These are phyloP conservation scores for Aspergillus aculeatinus DNA, from an alignment of 2,329 filamentous ascomycete species.

Conservation along the genomic window DNA sequence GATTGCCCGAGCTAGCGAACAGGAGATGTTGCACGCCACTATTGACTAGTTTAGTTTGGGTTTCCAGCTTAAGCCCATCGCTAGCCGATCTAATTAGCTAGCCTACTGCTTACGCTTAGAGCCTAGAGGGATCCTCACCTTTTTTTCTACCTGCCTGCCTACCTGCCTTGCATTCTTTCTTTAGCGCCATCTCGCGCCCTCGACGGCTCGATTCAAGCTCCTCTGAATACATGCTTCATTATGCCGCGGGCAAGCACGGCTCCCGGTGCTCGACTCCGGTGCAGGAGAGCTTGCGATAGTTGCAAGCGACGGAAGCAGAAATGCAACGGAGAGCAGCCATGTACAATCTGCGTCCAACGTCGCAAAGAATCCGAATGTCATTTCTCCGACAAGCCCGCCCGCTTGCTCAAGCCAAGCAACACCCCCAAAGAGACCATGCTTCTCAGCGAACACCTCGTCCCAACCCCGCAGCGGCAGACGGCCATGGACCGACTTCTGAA, in stretches of 20 bases:
- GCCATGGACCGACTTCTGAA: conserved; percentile 37
- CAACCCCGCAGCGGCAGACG: conserved; percentile 33
- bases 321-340: conserved; percentile 53
- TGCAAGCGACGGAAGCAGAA: conserved; percentile 53
- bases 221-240: not conserved
- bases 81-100: not conserved
- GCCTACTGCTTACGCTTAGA: not conserved
- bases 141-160: not conserved
- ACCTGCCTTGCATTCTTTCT: not conserved
- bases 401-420: conserved; percentile 31
- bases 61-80: not conserved
- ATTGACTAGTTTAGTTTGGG: not conserved
- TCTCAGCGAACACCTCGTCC: conserved; percentile 31
- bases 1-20: not conserved
- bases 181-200: not conserved
- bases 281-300: conserved; percentile 44
- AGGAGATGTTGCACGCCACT: not conserved
- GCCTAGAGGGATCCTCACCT: too few species aligned
- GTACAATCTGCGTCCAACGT: conserved; percentile 49
- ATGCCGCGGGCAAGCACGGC: conserved; percentile 35
- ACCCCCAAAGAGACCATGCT: conserved; percentile 33
- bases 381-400: conserved; percentile 39
- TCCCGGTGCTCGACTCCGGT: conserved; percentile 34
- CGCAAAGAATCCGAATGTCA: conserved; percentile 44
- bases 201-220: not conserved